Evolutionary conservation across 306 rosid genomes (phyloP).

Genomic region (Carpinus viminea): DNA sequence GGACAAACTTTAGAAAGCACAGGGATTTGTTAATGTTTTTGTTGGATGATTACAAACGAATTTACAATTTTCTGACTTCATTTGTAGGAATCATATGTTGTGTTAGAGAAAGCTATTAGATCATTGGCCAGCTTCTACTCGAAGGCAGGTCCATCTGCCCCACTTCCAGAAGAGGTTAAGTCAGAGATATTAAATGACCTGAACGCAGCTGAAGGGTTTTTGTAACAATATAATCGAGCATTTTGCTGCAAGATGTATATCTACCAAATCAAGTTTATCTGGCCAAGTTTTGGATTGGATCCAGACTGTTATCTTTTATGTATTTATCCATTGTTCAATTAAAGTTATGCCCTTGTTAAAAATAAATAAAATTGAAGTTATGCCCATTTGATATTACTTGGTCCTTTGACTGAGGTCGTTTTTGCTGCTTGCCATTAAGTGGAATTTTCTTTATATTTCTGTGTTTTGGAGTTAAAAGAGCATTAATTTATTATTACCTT

Average conservation of each 20-base stretch:
- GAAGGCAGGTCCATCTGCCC: conserved; percentile 87
- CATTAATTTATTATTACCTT: too few relatives aligned
- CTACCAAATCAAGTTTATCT: neutral
- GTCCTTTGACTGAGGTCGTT: neutral
- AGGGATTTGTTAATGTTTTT: conserved; percentile 14
- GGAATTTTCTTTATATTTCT: neutral
- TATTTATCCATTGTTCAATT: neutral
- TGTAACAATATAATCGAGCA: conserved; percentile 25
- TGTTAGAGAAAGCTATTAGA: conserved; percentile 78
- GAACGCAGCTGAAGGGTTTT: conserved; percentile 60
- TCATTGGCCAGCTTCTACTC: conserved; percentile 83
- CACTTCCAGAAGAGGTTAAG: conserved; percentile 64
- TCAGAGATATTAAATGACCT: conserved; percentile 70
- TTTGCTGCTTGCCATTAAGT: neutral
- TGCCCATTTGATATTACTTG: neutral
- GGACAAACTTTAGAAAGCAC: conserved; percentile 5
- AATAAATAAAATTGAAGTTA: too few relatives aligned
- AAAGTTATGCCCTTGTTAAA: neutral
- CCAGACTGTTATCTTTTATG: neutral
- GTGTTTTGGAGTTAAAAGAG: neutral
- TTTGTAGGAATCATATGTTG: conserved; percentile 75
- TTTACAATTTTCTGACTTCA: conserved; percentile 24
- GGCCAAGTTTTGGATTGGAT: neutral
- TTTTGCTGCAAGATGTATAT: neutral
- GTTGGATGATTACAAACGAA: conserved; percentile 1